phyloP scores from a whole-genome alignment of 148 eudicot genomes.

The Hydrangea macrophylla region DNA sequence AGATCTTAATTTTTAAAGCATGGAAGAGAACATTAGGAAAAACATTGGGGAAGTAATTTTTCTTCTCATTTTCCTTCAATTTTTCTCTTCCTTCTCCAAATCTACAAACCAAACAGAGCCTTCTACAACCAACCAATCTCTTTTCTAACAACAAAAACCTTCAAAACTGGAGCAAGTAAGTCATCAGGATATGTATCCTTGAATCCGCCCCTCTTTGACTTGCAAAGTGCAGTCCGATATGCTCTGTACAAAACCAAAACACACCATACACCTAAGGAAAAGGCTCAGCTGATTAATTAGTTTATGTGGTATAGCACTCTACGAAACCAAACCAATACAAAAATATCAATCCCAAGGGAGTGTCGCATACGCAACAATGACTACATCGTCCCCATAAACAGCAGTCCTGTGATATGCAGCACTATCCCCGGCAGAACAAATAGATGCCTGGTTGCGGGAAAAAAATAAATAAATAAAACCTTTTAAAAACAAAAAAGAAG shows the following conservation, averaged over 20 bases:
- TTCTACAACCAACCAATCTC: no score
- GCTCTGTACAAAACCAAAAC: slow-evolving; percentile 47
- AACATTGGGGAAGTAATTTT: no score
- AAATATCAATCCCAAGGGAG: not conserved
- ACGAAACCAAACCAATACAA: not conserved
- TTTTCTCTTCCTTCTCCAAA: no score
- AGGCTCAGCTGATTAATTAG: not conserved
- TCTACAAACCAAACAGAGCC: no score
- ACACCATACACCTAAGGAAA: slow-evolving; percentile 9
- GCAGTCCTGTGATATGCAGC: slow-evolving; percentile 68
- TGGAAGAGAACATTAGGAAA: no score
- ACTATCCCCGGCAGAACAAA: slow-evolving; percentile 75
- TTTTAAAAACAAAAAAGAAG: no score
- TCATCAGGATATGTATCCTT: slow-evolving; percentile 96
- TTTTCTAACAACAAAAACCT: slow-evolving; percentile 47
- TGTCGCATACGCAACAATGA: slow-evolving; percentile 86
- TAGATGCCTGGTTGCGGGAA: slow-evolving; percentile 62
- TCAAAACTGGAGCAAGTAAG: slow-evolving; percentile 80
- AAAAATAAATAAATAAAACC: no score
- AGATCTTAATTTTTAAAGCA: no score
- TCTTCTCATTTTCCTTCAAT: no score
- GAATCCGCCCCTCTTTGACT: slow-evolving; percentile 81
- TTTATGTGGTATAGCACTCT: not conserved
- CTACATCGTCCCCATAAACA: slow-evolving; percentile 87
- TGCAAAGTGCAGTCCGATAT: slow-evolving; percentile 79